Evolutionary conservation across 495 filamentous ascomycete species (phyloP), one percentile per base, ranked within the genome.

Genomic region (Melanomma pulvis-pyrius): DNA sequence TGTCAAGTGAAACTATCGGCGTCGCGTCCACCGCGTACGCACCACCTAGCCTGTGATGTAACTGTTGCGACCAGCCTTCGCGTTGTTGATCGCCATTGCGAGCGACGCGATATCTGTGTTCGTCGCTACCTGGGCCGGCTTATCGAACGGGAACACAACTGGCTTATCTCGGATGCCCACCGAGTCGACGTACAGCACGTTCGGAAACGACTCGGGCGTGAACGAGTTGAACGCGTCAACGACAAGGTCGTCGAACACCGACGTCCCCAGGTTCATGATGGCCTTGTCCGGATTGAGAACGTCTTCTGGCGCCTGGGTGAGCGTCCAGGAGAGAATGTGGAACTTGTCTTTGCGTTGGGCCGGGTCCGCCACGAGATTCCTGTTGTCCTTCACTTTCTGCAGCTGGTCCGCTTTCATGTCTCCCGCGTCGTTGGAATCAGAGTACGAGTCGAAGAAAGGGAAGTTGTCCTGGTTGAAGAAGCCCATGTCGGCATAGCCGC

Each of bases 311-410:
- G 64, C 59, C 36, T 71, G 69, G 4, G 70, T 73, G 2, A 73
- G 59, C 0, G 70, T 73, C 70, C 70, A 73, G 7, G 70, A 73
- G 22, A 73, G 47, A 29, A 73, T 65, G 67, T 68, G 64, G 59
- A 71, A 71, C 12, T 44, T 61, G 49, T 71, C 69, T 44, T 71
- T 71, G 8, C 50, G 53, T 26, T 56, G 22, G 2, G 48, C 30
- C 1, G 34, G 12, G 30, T 67, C 63, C 7, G 68, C 41, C 0
- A 67, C 70, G 12, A 68, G 36, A 21, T 67, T 65, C 3, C 67
- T 62, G 34, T 70, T 62, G 57, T 32, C 48, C n/a, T 62, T 65
- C 1, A 73, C 54, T 47, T 73, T 73, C 24, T 62, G 36, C 17
- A 73, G 48, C 44, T 73, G 70, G 36, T 73, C 70, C 15, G n/a